These are phyloP conservation scores for Prunus mira DNA, from an alignment of 306 rosid genomes.

Conservation along the genomic window DNA sequence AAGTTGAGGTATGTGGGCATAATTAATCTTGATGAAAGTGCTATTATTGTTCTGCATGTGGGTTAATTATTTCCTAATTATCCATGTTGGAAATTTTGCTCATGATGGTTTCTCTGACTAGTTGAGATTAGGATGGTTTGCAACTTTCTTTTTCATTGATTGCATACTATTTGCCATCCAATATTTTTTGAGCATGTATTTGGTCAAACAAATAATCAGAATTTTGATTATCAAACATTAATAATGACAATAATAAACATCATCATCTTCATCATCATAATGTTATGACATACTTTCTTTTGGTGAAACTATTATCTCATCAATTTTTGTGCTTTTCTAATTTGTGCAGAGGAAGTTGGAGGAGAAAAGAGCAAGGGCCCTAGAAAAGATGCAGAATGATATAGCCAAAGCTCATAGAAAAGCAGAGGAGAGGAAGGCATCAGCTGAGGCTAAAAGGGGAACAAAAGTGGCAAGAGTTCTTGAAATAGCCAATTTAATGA, in stretches of 20 bases:
- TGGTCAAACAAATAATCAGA: neutral
- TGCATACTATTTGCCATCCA: neutral
- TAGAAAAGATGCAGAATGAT: slow-evolving; percentile 83
- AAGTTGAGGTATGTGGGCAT: slow-evolving; percentile 63
- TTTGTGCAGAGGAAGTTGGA: slow-evolving; percentile 83
- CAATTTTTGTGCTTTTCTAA: neutral
- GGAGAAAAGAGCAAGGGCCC: slow-evolving; percentile 83
- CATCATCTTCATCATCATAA: too few species aligned
- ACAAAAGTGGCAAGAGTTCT: slow-evolving; percentile 78
- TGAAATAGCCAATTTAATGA: slow-evolving; percentile 77
- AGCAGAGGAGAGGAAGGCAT: slow-evolving; percentile 88
- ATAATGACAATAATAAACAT: neutral
- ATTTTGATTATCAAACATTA: neutral
- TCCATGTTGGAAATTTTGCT: neutral
- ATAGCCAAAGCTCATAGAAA: slow-evolving; percentile 82
- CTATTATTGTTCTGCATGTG: too few species aligned
- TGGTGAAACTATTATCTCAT: neutral
- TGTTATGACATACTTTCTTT: neutral
- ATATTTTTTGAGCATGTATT: neutral
- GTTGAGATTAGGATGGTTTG: neutral
- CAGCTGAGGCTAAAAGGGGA: slow-evolving; percentile 89
- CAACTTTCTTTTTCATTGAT: slow-evolving; percentile 1
- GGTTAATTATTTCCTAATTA: neutral
- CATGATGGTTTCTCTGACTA: slow-evolving; percentile 9
- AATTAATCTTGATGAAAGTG: neutral